These are phyloP conservation scores for Plasmodium gonderi DNA, from an alignment of 169 alveolate species.

Conservation along the genomic window DNA sequence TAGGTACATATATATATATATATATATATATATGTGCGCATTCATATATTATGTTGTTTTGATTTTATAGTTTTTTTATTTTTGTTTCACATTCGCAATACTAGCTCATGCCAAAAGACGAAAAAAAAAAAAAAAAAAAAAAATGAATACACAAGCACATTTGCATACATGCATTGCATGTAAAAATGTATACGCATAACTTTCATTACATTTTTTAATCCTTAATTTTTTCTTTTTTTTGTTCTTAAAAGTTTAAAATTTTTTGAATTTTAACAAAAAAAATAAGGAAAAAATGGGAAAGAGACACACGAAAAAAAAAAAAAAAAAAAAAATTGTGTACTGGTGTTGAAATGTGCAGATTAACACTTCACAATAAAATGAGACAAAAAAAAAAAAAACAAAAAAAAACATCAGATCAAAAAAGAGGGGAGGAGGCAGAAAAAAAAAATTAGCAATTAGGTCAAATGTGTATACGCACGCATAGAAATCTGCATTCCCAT, in stretches of 20 bases:
- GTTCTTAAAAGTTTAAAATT: not conserved
- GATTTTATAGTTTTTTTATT: not conserved
- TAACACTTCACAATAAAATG: not conserved
- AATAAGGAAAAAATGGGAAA: not conserved
- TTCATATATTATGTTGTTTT: not conserved
- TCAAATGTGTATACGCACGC: not conserved
- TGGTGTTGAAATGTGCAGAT: slow-evolving; percentile 3
- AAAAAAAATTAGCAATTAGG: not conserved
- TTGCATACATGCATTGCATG: not conserved
- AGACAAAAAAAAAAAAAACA: not conserved
- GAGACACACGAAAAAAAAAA: not conserved
- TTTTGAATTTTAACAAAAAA: not conserved
- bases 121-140: slow-evolving; percentile 2
- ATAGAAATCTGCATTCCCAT: not conserved
- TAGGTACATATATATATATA: not conserved
- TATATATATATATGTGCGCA: not conserved
- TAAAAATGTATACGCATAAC: not conserved
- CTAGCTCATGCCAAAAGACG: not conserved
- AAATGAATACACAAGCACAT: not conserved
- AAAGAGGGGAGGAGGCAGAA: not conserved
- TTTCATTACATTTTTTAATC: not conserved
- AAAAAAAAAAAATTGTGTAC: not conserved
- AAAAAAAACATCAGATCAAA: not conserved
- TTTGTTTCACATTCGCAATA: not conserved
- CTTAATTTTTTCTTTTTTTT: not conserved